phyloP scores from a whole-genome alignment of 148 eudicot species.

The Chenopodium formosanum region DNA sequence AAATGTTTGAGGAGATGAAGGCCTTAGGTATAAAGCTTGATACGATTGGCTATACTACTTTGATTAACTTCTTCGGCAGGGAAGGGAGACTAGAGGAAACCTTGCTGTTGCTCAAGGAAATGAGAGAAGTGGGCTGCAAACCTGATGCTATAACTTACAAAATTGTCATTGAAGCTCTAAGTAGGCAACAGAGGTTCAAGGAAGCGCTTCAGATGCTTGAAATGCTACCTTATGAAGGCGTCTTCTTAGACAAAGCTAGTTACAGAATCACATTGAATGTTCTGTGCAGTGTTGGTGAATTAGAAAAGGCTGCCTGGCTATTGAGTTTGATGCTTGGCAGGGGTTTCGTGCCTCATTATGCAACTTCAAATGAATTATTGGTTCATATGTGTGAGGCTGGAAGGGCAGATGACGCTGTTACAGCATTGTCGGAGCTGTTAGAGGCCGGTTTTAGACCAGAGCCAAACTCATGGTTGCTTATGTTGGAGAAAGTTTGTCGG shows the following conservation, averaged over 20 bases:
- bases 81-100: slow-evolving; percentile 59
- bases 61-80: slow-evolving; percentile 67
- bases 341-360: slow-evolving; percentile 80
- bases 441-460: slow-evolving; percentile 81
- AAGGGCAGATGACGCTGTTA: slow-evolving; percentile 55
- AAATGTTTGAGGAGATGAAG: slow-evolving; percentile 63
- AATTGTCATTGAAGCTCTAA: slow-evolving; percentile 64
- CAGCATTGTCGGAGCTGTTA: slow-evolving; percentile 47
- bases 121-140: slow-evolving; percentile 64
- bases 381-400: slow-evolving; percentile 66
- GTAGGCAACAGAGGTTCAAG: slow-evolving; percentile 46
- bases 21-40: slow-evolving; percentile 64
- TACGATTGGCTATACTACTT: slow-evolving; percentile 69
- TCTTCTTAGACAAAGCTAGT: slow-evolving; percentile 56
- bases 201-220: slow-evolving; percentile 83
- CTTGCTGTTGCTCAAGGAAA: slow-evolving; percentile 56
- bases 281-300: slow-evolving; percentile 54
- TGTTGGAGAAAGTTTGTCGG: slow-evolving; percentile 65
- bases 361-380: slow-evolving; percentile 72
- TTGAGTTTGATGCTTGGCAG: slow-evolving; percentile 73
- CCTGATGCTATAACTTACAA: slow-evolving; percentile 71
- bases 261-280: slow-evolving; percentile 64
- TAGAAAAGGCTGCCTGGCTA: slow-evolving; percentile 58
- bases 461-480: slow-evolving; percentile 54
- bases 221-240: slow-evolving; percentile 64